A percentile compares a stretch with the other conserved stretches of the same genome.
phyloP scores from a whole-genome alignment of 345 rosid genomes.

The Eucalyptus caleyi region DNA sequence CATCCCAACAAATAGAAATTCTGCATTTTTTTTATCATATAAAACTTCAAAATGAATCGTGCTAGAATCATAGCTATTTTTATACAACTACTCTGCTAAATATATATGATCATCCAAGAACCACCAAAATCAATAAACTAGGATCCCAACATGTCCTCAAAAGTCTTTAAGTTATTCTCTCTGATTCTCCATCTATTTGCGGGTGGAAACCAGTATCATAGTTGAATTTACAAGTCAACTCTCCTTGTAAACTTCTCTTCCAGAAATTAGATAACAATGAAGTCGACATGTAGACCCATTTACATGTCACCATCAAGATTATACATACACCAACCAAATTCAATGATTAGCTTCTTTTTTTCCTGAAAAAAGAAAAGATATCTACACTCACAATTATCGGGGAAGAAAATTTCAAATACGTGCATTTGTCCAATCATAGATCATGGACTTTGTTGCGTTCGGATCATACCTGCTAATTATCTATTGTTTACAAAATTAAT shows the following conservation, averaged over 20 bases:
- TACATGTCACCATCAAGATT: not conserved
- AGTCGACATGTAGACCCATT: not conserved
- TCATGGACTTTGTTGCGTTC: not conserved
- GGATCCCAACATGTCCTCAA: not conserved
- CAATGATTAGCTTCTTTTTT: not conserved
- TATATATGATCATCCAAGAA: not conserved
- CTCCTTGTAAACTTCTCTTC: not conserved
- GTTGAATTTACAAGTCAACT: not conserved
- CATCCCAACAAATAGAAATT: not conserved
- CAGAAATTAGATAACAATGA: not conserved
- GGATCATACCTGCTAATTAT: not conserved
- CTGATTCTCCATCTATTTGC: not conserved
- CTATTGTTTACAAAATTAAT: not conserved
- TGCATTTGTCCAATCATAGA: not conserved
- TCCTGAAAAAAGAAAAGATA: not conserved
- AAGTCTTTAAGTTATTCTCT: not conserved
- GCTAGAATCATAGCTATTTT: not conserved
- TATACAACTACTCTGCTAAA: not conserved
- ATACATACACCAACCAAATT: not conserved
- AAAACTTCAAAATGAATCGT: not conserved
- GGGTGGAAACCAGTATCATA: not conserved
- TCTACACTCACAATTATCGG: not conserved
- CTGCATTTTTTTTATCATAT: not conserved
- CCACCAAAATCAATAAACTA: not conserved
- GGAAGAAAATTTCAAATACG: not conserved